phyloP scores from a whole-genome alignment of 345 rosid genomes.

The Hirschfeldia incana region DNA sequence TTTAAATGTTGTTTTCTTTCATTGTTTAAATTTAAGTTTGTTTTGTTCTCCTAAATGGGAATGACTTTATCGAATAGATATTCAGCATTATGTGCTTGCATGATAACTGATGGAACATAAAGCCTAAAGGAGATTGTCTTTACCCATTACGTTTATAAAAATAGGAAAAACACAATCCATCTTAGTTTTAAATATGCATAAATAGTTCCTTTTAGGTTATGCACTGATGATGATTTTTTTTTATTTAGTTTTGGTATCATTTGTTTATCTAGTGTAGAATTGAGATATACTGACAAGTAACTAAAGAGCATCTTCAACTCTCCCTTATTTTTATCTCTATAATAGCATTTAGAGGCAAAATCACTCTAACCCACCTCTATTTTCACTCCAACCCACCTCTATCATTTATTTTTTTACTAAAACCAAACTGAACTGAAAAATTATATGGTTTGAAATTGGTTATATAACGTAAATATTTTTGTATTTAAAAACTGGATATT shows the following conservation, averaged over 20 bases:
- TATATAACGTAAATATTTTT: too few species aligned
- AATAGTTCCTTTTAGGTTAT: neutral
- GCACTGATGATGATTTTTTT: neutral
- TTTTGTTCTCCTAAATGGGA: conserved; percentile 8
- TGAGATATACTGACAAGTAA: too few species aligned
- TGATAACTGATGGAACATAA: conserved; percentile 22
- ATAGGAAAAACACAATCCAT: neutral
- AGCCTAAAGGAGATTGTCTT: conserved; percentile 27
- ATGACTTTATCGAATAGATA: conserved; percentile 26
- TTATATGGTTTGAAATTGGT: too few species aligned
- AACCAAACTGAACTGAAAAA: too few species aligned
- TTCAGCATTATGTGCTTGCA: conserved; percentile 25
- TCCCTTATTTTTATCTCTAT: too few species aligned
- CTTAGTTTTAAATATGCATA: neutral
- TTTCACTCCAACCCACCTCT: too few species aligned
- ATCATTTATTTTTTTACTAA: too few species aligned
- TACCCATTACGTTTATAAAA: conserved; percentile 1
- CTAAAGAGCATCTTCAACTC: too few species aligned
- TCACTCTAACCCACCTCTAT: too few species aligned
- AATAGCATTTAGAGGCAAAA: too few species aligned
- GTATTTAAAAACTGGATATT: too few species aligned
- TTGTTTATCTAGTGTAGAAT: neutral
- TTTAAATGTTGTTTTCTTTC: conserved; percentile 15
- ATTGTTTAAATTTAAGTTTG: conserved; percentile 18
- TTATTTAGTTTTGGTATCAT: neutral